A percentile compares a stretch with the other conserved stretches of the same genome.
Conservation (phyloP, 2,329 filamentous ascomycete species). For the Calonectria crousiana region DNA sequence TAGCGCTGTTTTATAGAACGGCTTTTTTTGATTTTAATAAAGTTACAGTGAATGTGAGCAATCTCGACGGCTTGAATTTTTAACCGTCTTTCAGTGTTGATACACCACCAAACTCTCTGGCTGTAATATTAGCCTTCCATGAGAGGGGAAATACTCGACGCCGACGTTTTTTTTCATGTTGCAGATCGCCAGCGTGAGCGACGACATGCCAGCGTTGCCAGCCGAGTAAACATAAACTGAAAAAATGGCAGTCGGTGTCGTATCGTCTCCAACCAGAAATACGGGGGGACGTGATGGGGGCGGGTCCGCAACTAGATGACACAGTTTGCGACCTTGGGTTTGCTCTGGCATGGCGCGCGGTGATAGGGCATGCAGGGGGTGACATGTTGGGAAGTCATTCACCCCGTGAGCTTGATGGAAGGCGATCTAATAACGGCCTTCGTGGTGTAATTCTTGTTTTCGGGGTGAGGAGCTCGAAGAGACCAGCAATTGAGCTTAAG, state of each 20-base stretch:
- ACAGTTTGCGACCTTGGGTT: not conserved
- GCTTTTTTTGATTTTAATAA: not conserved
- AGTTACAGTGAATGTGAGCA: constrained; percentile 8
- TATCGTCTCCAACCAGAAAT: not conserved
- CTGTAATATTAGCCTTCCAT: not conserved
- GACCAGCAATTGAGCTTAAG: not conserved
- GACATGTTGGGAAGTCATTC: not conserved
- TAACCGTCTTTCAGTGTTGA: not conserved
- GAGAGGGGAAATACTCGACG: not conserved
- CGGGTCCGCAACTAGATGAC: not conserved
- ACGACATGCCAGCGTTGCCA: not conserved
- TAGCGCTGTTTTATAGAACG: not conserved
- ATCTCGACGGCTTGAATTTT: not conserved
- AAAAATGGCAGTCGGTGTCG: not conserved
- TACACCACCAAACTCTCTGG: not conserved
- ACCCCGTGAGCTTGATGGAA: not conserved
- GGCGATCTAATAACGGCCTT: not conserved
- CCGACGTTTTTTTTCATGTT: not conserved
- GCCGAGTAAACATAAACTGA: not conserved
- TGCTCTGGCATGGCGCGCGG: not conserved
- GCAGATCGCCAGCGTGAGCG: not conserved
- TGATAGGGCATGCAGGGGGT: not conserved
- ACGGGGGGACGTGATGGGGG: not conserved
- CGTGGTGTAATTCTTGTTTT: not conserved
- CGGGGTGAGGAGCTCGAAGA: not conserved